These are phyloP conservation scores for Albizia julibrissin DNA, from an alignment of 306 rosid species.

Conservation along the genomic window DNA sequence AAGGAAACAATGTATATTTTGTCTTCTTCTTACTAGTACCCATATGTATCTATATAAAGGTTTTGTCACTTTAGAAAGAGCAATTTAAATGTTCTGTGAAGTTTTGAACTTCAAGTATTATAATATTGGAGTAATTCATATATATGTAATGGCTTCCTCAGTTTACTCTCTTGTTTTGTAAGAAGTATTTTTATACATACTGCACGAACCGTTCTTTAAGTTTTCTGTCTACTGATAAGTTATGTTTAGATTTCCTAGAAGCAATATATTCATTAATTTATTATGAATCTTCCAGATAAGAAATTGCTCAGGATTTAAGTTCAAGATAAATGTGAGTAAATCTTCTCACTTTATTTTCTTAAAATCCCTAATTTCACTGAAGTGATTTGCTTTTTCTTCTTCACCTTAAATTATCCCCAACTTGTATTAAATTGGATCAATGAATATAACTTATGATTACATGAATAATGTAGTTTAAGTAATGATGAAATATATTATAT, in stretches of 20 bases:
- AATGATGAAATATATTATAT: background rate
- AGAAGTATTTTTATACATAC: too few species aligned
- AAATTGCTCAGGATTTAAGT: background rate
- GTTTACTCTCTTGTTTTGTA: too few species aligned
- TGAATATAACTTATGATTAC: background rate
- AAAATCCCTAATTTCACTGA: background rate
- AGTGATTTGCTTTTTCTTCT: background rate
- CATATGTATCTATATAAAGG: background rate
- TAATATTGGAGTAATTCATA: too few species aligned
- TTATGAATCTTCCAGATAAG: background rate
- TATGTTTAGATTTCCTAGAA: background rate
- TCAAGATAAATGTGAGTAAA: background rate
- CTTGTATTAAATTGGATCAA: background rate
- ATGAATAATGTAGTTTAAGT: background rate
- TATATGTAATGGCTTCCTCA: too few species aligned
- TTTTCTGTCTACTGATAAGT: background rate
- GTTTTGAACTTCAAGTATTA: background rate
- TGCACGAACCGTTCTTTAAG: too few species aligned
- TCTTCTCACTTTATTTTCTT: background rate
- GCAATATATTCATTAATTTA: background rate
- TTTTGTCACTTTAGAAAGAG: background rate
- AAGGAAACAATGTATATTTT: background rate
- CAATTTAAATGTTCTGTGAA: background rate
- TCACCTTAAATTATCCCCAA: background rate
- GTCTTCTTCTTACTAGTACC: background rate